Conservation (phyloP, 768 basidiomycete genomes). For the Hygrophoropsis aurantiaca region DNA sequence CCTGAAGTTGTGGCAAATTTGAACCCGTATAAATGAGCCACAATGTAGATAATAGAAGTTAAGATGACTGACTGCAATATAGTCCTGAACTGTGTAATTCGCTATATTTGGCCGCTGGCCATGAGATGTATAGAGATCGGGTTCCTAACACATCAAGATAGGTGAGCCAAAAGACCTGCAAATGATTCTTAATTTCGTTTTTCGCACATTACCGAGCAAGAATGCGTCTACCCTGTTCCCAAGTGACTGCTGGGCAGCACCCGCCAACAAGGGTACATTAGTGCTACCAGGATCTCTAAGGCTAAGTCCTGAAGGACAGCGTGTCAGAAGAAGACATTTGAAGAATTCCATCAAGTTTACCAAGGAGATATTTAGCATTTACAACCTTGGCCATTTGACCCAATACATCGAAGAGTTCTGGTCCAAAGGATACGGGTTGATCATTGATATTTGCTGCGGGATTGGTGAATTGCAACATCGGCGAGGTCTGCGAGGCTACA, state of each 20-base stretch:
- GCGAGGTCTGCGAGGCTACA: conserved; percentile 36
- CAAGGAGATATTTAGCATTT: conserved; percentile 30
- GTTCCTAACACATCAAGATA: conserved; percentile 46
- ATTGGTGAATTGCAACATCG: conserved; percentile 40
- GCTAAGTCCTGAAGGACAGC: conserved; percentile 38
- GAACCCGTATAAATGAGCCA: conserved; percentile 10
- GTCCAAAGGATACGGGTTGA: conserved; percentile 48
- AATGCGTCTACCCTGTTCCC: conserved; percentile 44
- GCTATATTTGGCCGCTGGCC: conserved; percentile 28
- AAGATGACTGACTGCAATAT: conserved; percentile 39
- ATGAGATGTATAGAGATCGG: conserved; percentile 64
- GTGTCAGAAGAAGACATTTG: conserved; percentile 9
- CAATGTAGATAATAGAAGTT: background rate
- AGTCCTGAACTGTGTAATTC: conserved; percentile 18
- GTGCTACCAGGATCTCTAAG: conserved; percentile 39
- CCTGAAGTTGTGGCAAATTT: conserved; percentile 24
- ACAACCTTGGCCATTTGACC: conserved; percentile 35
- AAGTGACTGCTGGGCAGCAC: conserved; percentile 35
- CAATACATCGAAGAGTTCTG: conserved; percentile 47
- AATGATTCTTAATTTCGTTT: conserved; percentile 2
- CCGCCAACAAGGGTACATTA: conserved; percentile 30
- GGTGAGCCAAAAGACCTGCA: background rate
- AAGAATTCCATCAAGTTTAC: conserved; percentile 9
- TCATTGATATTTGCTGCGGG: conserved; percentile 40
- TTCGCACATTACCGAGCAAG: conserved; percentile 48